Conservation (phyloP, 768 basidiomycete species). For the Crassisporium funariophilum region DNA sequence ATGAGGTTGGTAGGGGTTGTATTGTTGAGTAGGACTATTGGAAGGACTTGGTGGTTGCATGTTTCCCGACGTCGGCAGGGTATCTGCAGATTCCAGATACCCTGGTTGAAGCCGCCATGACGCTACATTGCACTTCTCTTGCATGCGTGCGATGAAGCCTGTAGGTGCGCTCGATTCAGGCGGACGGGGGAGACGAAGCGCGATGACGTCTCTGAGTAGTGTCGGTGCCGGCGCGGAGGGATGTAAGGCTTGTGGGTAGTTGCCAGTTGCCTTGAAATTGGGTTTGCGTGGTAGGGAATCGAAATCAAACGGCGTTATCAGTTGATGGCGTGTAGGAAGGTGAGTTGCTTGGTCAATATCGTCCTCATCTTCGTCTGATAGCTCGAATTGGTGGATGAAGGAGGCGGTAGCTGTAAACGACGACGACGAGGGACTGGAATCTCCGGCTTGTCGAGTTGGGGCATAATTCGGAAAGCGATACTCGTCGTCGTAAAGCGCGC, state of each 20-base stretch:
- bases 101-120: conserved; percentile 38
- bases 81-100: conserved; percentile 19
- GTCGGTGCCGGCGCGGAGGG: conserved; percentile 17
- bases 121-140: conserved; percentile 43
- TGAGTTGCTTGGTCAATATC: conserved; percentile 20
- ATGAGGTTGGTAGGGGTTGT: background rate
- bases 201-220: background rate
- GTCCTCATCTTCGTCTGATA: conserved; percentile 29
- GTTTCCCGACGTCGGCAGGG: too few relatives aligned
- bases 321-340: conserved; percentile 40
- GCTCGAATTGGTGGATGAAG: conserved; percentile 53
- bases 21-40: background rate
- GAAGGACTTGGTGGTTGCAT: background rate
- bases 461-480: background rate
- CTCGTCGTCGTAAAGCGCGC: conserved; percentile 17
- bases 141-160: conserved; percentile 42
- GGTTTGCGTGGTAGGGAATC: conserved; percentile 46
- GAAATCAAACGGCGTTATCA: conserved; percentile 49
- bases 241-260: too few relatives aligned
- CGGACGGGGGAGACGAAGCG: conserved; percentile 2
- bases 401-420: conserved; percentile 43
- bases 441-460: background rate
- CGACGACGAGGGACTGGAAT: conserved; percentile 8
- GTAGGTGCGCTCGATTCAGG: conserved; percentile 10
- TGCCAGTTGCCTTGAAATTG: background rate